A percentile compares a stretch with the other conserved stretches of the same genome.
Evolutionary conservation across 2,329 filamentous ascomycete genomes (phyloP).

Genomic region (Daldinia sp.): DNA sequence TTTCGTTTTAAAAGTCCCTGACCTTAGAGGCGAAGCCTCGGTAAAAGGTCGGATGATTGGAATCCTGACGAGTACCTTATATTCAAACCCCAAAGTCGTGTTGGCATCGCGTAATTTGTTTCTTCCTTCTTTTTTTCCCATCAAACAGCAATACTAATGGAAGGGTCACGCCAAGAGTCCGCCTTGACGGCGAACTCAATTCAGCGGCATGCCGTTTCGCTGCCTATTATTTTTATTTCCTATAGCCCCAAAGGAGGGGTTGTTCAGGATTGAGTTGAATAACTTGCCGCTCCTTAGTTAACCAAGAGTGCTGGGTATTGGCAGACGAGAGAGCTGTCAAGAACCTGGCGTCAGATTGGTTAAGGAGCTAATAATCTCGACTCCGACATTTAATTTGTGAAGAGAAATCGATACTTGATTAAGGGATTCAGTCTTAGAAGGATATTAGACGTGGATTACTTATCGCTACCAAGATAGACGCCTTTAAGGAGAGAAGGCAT

Average conservation of each 20-base stretch:
- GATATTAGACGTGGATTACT: slow-evolving; percentile 5
- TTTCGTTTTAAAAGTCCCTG: too few relatives aligned
- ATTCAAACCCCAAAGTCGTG: neutral
- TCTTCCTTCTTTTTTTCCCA: slow-evolving; percentile 27
- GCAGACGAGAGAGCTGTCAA: slow-evolving; percentile 23
- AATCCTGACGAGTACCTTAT: too few relatives aligned
- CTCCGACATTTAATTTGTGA: neutral
- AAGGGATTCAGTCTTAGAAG: neutral
- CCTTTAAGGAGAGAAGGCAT: neutral
- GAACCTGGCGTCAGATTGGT: slow-evolving; percentile 14
- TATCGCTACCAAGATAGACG: neutral
- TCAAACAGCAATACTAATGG: slow-evolving; percentile 39
- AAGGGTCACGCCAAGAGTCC: slow-evolving; percentile 21
- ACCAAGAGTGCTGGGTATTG: slow-evolving; percentile 35
- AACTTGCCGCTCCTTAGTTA: slow-evolving; percentile 40
- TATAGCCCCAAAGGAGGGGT: slow-evolving; percentile 64
- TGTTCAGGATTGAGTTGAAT: slow-evolving; percentile 50
- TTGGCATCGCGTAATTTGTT: slow-evolving; percentile 26
- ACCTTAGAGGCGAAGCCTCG: too few relatives aligned
- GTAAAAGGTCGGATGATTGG: too few relatives aligned
- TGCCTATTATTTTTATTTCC: slow-evolving; percentile 25
- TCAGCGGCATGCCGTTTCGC: slow-evolving; percentile 37
- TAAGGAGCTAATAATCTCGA: slow-evolving; percentile 16
- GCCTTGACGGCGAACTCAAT: slow-evolving; percentile 34
- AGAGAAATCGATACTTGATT: neutral